These are phyloP conservation scores for Ophiocordyceps sinensis DNA, from an alignment of 2,329 filamentous ascomycete species.

Conservation along the genomic window DNA sequence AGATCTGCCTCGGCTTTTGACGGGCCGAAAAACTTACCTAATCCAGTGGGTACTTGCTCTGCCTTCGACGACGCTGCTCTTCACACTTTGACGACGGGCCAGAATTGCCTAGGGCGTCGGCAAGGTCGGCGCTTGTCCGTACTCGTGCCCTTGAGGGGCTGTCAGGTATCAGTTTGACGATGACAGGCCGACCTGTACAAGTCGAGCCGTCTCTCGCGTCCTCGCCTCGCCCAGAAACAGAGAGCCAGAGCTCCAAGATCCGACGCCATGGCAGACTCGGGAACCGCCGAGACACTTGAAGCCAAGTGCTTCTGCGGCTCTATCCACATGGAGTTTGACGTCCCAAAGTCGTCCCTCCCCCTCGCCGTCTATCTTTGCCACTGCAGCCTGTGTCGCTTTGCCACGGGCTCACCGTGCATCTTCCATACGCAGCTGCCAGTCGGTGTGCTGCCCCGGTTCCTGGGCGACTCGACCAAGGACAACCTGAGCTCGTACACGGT, in stretches of 20 bases:
- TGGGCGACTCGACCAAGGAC: conserved; percentile 21
- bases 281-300: conserved; percentile 19
- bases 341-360: conserved; percentile 23
- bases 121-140: too few relatives aligned
- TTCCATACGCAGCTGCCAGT: conserved; percentile 24
- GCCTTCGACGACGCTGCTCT: too few relatives aligned
- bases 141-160: too few relatives aligned
- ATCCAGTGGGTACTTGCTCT: too few relatives aligned
- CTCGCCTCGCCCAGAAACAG: too few relatives aligned
- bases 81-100: too few relatives aligned
- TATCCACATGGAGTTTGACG: conserved; percentile 25
- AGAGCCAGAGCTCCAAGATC: background rate
- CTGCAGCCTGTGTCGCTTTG: conserved; percentile 29
- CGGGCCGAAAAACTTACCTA: too few relatives aligned
- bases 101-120: too few relatives aligned
- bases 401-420: conserved; percentile 24
- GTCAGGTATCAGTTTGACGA: too few relatives aligned
- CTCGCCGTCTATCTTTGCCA: conserved; percentile 28
- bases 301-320: conserved; percentile 31
- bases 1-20: background rate
- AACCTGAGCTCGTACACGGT: conserved; percentile 24
- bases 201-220: too few relatives aligned
- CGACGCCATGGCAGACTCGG: conserved; percentile 7
- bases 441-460: conserved; percentile 21
- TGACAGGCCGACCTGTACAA: too few relatives aligned